These are phyloP conservation scores for Didymellaceae sp. DNA, from an alignment of 2,329 filamentous ascomycete species.

Conservation along the genomic window DNA sequence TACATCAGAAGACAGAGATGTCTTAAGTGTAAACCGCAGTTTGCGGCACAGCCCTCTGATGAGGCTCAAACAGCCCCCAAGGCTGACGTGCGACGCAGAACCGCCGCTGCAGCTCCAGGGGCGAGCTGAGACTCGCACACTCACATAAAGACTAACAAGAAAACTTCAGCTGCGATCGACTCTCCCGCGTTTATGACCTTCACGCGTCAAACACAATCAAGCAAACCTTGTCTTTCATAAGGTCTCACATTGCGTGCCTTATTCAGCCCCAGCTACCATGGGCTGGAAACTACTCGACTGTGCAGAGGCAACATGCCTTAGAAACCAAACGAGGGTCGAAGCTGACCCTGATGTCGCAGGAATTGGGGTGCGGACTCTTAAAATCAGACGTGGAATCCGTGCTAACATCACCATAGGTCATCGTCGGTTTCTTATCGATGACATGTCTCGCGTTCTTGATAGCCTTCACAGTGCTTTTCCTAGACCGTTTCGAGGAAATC, in stretches of 20 bases:
- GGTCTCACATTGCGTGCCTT: background rate
- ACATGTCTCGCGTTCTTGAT: slow-evolving; percentile 40
- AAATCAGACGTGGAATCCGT: background rate
- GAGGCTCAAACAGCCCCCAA: slow-evolving; percentile 10
- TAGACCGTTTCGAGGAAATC: slow-evolving; percentile 33
- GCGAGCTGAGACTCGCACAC: slow-evolving; percentile 6
- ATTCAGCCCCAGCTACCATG: slow-evolving; percentile 6
- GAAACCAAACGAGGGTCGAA: slow-evolving; percentile 19
- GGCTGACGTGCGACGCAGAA: slow-evolving; percentile 7
- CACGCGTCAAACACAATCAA: background rate
- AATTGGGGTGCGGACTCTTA: slow-evolving; percentile 27
- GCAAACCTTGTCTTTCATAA: background rate
- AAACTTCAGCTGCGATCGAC: slow-evolving; percentile 1
- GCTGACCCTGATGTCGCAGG: slow-evolving; percentile 42
- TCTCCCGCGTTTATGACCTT: background rate
- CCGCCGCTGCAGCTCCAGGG: slow-evolving; percentile 5
- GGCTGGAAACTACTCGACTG: slow-evolving; percentile 30
- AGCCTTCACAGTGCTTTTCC: slow-evolving; percentile 37
- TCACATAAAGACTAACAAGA: slow-evolving; percentile 4
- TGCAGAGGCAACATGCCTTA: slow-evolving; percentile 21
- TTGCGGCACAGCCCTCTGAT: slow-evolving; percentile 12
- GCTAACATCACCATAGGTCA: slow-evolving; percentile 25
- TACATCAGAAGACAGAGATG: background rate
- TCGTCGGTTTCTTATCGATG: slow-evolving; percentile 37
- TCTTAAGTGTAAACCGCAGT: background rate